Evolutionary conservation across 2,329 filamentous ascomycete species (phyloP).

Genomic region (Trichophyton schoenleinii): DNA sequence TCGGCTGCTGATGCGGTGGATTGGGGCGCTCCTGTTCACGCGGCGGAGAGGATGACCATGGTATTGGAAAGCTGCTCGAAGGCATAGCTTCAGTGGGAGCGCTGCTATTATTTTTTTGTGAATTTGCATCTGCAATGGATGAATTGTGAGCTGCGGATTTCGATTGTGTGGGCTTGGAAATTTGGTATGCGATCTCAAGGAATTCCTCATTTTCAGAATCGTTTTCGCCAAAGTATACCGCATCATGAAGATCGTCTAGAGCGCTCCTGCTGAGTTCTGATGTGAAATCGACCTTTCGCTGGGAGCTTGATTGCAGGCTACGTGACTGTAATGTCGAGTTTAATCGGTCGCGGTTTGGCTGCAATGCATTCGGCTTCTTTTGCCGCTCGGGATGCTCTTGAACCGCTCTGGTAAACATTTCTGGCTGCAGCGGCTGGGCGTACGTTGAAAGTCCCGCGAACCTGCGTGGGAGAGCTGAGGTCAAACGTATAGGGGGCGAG

Average conservation of each 20-base stretch:
- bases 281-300: slow-evolving; percentile 29
- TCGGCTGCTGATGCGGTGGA: slow-evolving; percentile 18
- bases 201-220: slow-evolving; percentile 61
- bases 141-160: slow-evolving; percentile 6
- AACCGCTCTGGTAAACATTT: slow-evolving; percentile 33
- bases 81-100: slow-evolving; percentile 21
- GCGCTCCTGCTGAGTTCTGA: slow-evolving; percentile 17
- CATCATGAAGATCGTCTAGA: slow-evolving; percentile 33
- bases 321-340: slow-evolving; percentile 18
- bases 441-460: slow-evolving; percentile 1
- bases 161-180: slow-evolving; percentile 16
- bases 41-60: slow-evolving; percentile 55
- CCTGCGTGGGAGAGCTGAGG: background rate
- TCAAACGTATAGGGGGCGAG: background rate
- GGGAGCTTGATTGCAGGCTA: slow-evolving; percentile 22
- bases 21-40: slow-evolving; percentile 21
- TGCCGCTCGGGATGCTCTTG: slow-evolving; percentile 24
- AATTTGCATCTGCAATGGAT: slow-evolving; percentile 8
- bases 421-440: background rate
- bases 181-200: slow-evolving; percentile 62
- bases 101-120: background rate
- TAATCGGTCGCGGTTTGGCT: slow-evolving; percentile 20
- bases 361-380: slow-evolving; percentile 20
- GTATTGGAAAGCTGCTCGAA: slow-evolving; percentile 46
- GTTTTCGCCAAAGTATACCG: slow-evolving; percentile 41